Evolutionary conservation across 202 grass and related monocot species (phyloP).

Genomic region (Setaria italica): DNA sequence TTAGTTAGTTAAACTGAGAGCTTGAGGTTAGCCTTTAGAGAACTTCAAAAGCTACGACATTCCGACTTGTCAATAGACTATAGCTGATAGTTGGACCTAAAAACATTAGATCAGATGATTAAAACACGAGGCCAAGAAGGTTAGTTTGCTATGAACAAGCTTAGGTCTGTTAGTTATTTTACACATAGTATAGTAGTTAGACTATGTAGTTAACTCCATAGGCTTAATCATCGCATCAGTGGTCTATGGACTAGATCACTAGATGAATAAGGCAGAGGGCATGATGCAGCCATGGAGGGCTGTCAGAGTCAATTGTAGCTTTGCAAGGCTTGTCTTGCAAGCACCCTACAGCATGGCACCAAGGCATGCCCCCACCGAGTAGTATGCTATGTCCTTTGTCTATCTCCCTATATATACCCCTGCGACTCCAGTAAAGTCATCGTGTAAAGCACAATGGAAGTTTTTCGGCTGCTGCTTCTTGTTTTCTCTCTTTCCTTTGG

Average conservation of each 20-base stretch:
- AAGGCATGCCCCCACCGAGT: constrained; percentile 53
- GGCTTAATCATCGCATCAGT: constrained; percentile 53
- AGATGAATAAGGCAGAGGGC: constrained; percentile 50
- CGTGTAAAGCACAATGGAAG: constrained; percentile 78
- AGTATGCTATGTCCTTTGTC: constrained; percentile 60
- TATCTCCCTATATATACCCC: constrained; percentile 64
- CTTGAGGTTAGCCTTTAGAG: constrained; percentile 54
- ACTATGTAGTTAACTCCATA: constrained; percentile 61
- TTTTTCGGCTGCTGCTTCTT: constrained; percentile 62
- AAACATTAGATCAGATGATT: constrained; percentile 69
- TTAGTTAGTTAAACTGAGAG: constrained; percentile 51
- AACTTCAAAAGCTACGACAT: constrained; percentile 61
- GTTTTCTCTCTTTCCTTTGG: constrained; percentile 58
- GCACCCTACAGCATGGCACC: constrained; percentile 63
- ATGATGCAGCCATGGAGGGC: constrained; percentile 86
- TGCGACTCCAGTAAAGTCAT: constrained; percentile 42
- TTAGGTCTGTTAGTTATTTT: constrained; percentile 52
- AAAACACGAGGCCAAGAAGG: constrained; percentile 38
- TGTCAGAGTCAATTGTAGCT: constrained; percentile 70
- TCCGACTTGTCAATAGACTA: constrained; percentile 31
- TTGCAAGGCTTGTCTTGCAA: constrained; percentile 87
- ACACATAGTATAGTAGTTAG: constrained; percentile 33
- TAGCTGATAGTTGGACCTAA: constrained; percentile 53
- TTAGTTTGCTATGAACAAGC: constrained; percentile 36
- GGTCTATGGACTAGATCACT: constrained; percentile 60